Evolutionary conservation across 2,329 filamentous ascomycete species (phyloP).

Genomic region (Fusarium albosuccineum): DNA sequence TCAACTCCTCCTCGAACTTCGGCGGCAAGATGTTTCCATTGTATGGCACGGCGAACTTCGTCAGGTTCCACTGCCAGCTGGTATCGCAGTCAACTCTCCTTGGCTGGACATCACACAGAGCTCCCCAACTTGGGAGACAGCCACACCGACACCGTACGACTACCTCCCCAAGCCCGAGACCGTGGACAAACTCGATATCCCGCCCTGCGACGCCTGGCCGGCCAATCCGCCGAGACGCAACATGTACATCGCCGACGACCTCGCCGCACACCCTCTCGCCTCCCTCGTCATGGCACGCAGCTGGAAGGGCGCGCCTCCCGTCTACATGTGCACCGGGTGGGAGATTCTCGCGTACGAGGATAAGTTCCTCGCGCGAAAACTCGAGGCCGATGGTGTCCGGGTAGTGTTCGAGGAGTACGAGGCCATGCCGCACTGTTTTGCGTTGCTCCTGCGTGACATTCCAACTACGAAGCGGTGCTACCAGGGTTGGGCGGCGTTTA

Average conservation of each 20-base stretch:
- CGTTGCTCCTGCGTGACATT: slow-evolving; percentile 64
- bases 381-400: slow-evolving; percentile 68
- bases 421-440: slow-evolving; percentile 85
- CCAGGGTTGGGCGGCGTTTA: slow-evolving; percentile 68
- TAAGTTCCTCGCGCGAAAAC: slow-evolving; percentile 68
- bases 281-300: slow-evolving; percentile 68
- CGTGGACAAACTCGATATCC: slow-evolving; percentile 45
- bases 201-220: slow-evolving; percentile 70
- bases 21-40: slow-evolving; percentile 60
- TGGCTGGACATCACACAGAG: slow-evolving; percentile 80
- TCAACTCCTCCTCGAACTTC: slow-evolving; percentile 76
- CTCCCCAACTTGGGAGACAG: slow-evolving; percentile 48
- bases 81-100: slow-evolving; percentile 71
- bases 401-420: slow-evolving; percentile 81
- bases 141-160: slow-evolving; percentile 50
- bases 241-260: slow-evolving; percentile 67
- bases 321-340: slow-evolving; percentile 77
- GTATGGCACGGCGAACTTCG: slow-evolving; percentile 71
- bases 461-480: slow-evolving; percentile 65
- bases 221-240: slow-evolving; percentile 64
- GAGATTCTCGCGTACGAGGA: slow-evolving; percentile 79
- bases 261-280: slow-evolving; percentile 75
- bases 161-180: slow-evolving; percentile 64
- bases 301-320: slow-evolving; percentile 74
- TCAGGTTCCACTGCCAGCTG: slow-evolving; percentile 75